Conservation (phyloP, 2,329 filamentous ascomycete species). For the Alternaria incomplexa region DNA sequence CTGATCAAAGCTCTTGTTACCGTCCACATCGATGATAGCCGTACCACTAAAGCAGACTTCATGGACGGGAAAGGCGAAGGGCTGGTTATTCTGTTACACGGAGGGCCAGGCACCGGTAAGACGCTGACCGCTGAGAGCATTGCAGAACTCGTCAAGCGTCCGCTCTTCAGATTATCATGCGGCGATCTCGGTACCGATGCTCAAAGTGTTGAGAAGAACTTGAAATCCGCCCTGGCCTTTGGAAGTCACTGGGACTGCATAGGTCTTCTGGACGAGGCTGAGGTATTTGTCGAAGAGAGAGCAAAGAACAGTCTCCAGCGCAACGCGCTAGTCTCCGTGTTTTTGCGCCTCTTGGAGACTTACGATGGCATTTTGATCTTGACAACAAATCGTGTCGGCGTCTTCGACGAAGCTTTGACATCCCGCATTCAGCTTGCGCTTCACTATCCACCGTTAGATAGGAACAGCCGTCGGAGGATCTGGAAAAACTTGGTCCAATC, state of each 20-base stretch:
- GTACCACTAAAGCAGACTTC: too few species aligned
- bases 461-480: too few species aligned
- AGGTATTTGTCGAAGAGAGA: conserved; percentile 63
- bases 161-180: neutral
- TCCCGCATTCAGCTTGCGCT: conserved; percentile 21
- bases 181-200: conserved; percentile 12
- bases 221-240: neutral
- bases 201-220: conserved; percentile 12
- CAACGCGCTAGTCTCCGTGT: conserved; percentile 28
- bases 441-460: too few species aligned
- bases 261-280: conserved; percentile 45
- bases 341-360: conserved; percentile 50
- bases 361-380: conserved; percentile 53
- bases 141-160: neutral
- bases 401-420: conserved; percentile 50
- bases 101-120: conserved; percentile 23
- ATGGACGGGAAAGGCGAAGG: conserved; percentile 50
- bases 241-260: conserved; percentile 53
- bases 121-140: conserved; percentile 14
- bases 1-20: neutral
- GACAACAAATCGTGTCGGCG: conserved; percentile 50
- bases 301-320: conserved; percentile 15
- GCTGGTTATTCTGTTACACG: conserved; percentile 22
- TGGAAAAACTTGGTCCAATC: neutral
- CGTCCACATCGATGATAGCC: rapidly evolving